phyloP scores from a whole-genome alignment of 2,329 filamentous ascomycete genomes.

The Graphilbum fragrans region DNA sequence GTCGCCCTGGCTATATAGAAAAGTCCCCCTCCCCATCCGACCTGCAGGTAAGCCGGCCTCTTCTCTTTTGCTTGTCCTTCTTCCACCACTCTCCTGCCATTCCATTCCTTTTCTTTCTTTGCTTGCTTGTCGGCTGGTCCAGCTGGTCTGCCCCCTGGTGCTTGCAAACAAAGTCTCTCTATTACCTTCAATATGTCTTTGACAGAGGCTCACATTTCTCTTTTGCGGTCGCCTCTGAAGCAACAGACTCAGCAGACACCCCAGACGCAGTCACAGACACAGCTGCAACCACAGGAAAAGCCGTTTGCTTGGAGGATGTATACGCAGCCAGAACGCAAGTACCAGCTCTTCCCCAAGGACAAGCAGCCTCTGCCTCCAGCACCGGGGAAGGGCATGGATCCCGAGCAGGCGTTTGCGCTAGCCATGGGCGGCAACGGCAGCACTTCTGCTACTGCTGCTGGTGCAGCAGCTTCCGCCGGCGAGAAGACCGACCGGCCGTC shows the following conservation, averaged over 20 bases:
- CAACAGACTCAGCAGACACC: constrained; percentile 4
- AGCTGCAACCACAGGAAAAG: constrained; percentile 27
- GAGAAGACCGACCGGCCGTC: not conserved
- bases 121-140: constrained; percentile 4
- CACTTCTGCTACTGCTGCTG: not conserved
- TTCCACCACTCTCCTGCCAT: not conserved
- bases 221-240: too few species aligned
- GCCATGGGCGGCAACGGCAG: constrained; percentile 21
- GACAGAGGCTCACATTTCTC: not conserved
- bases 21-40: constrained; percentile 33
- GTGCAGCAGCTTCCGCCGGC: not conserved
- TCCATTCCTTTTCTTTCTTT: constrained; percentile 3
- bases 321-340: constrained; percentile 40
- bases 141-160: not conserved
- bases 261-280: too few species aligned
- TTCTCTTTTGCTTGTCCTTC: constrained; percentile 12
- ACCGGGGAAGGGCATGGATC: constrained; percentile 31
- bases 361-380: constrained; percentile 29
- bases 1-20: constrained; percentile 35
- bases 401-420: constrained; percentile 34
- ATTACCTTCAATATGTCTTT: too few species aligned
- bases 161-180: too few species aligned
- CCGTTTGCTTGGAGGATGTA: constrained; percentile 47
- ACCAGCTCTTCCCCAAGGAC: constrained; percentile 48
- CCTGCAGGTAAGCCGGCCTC: constrained; percentile 2